A percentile compares a stretch with the other conserved stretches of the same genome.
These are phyloP conservation scores for Neostapfia colusana DNA, from an alignment of 176 grass and related monocot genomes.

Conservation along the genomic window DNA sequence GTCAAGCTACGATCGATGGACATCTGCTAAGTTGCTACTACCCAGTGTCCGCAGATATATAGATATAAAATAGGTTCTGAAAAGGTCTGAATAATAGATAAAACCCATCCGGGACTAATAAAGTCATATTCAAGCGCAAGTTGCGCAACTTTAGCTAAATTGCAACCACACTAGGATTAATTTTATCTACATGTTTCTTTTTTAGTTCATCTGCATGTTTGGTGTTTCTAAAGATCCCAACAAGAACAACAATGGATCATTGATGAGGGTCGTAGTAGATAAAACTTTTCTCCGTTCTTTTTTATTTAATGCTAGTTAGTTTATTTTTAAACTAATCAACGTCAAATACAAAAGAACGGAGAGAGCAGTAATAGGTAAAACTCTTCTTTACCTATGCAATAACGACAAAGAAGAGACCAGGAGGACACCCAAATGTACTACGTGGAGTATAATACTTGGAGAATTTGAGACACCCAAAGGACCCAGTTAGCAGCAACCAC, in stretches of 20 bases:
- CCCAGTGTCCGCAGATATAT: no score
- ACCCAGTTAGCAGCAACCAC: no score
- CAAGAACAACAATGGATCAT: slow-evolving; percentile 15
- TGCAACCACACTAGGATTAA: background rate
- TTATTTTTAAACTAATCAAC: no score
- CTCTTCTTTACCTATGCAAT: background rate
- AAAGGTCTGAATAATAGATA: slow-evolving; percentile 11
- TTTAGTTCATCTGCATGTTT: slow-evolving; percentile 28
- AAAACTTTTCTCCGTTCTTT: background rate
- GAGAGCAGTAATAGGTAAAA: background rate
- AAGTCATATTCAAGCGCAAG: slow-evolving; percentile 40
- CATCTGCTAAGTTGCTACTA: background rate
- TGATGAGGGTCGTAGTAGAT: background rate
- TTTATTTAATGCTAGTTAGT: no score
- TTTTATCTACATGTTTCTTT: slow-evolving; percentile 30
- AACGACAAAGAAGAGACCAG: background rate
- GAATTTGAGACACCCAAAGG: no score
- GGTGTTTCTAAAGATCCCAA: slow-evolving; percentile 45
- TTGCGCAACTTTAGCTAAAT: slow-evolving; percentile 32
- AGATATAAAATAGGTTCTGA: background rate
- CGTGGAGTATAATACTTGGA: no score
- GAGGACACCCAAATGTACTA: no score
- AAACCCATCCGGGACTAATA: slow-evolving; percentile 35
- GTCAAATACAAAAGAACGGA: no score
- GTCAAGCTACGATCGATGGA: background rate